Percentiles rank a stretch among this genome's conserved stretches.
phyloP scores from a whole-genome alignment of 164 flowering plant species.

The Nymphaea colorata region DNA sequence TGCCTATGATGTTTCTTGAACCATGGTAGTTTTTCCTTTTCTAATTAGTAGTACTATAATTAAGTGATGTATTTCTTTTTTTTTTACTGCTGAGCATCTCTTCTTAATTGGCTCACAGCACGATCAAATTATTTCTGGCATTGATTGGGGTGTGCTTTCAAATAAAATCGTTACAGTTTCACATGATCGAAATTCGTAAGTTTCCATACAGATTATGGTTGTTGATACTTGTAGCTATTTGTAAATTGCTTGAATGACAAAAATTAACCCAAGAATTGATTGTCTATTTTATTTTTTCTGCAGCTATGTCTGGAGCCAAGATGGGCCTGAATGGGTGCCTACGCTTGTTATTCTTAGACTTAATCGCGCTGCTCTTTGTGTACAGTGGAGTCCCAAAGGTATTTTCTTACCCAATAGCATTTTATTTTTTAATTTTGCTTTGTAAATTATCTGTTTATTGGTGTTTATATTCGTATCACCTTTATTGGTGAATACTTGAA shows the following conservation, averaged over 20 bases:
- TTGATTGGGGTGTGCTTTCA: slow-evolving; percentile 83
- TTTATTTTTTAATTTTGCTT: too few relatives aligned
- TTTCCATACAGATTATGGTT: slow-evolving; percentile 3
- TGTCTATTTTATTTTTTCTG: slow-evolving; percentile 5
- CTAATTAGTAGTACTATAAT: neutral
- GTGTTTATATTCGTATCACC: too few relatives aligned
- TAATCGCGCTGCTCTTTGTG: slow-evolving; percentile 98
- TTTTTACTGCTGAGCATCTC: neutral
- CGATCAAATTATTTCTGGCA: slow-evolving; percentile 91
- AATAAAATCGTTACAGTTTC: slow-evolving; percentile 96
- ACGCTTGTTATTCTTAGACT: slow-evolving; percentile 93
- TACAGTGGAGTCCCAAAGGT: slow-evolving; percentile 99
- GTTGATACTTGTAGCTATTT: neutral
- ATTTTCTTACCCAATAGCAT: slow-evolving; percentile 5
- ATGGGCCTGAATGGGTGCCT: slow-evolving; percentile 89
- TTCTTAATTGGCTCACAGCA: slow-evolving; percentile 41
- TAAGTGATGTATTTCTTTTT: neutral
- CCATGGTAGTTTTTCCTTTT: neutral
- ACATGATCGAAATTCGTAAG: slow-evolving; percentile 99
- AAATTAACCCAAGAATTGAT: neutral
- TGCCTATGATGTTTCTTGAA: neutral
- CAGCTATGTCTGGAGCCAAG: slow-evolving; percentile 95
- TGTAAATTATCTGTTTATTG: too few relatives aligned
- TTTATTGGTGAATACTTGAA: too few relatives aligned
- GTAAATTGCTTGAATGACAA: neutral